These are phyloP conservation scores for Starmerella gropengiesseri DNA, from an alignment of 805 yeast genomes.

Conservation along the genomic window DNA sequence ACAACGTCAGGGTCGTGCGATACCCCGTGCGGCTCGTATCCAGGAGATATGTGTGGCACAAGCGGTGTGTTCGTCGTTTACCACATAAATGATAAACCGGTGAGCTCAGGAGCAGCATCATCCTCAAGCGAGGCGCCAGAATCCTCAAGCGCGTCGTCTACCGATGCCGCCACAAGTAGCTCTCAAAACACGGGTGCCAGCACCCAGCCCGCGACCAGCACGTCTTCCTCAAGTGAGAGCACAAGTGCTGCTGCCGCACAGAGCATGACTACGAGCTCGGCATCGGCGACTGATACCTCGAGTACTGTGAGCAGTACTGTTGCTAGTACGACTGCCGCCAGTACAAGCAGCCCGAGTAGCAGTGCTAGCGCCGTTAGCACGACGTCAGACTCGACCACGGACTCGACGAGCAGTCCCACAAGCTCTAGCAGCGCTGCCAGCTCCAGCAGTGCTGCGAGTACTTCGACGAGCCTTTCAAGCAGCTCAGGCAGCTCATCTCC, in stretches of 20 bases:
- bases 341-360: neutral
- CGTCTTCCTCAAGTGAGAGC: slow-evolving; percentile 27
- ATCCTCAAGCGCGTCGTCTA: slow-evolving; percentile 22
- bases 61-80: slow-evolving; percentile 34
- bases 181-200: slow-evolving; percentile 18
- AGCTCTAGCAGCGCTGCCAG: neutral
- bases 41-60: slow-evolving; percentile 55
- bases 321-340: neutral
- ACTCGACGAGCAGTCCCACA: neutral
- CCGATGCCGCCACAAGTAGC: slow-evolving; percentile 26
- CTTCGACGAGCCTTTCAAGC: too few relatives aligned
- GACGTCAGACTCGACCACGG: neutral
- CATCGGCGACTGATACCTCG: slow-evolving; percentile 3
- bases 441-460: slow-evolving; percentile 2
- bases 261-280: neutral
- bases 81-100: slow-evolving; percentile 16
- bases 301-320: neutral
- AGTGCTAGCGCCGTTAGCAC: neutral
- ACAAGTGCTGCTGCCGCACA: slow-evolving; percentile 19
- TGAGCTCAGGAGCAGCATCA: slow-evolving; percentile 27
- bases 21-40: slow-evolving; percentile 50
- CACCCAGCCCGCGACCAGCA: slow-evolving; percentile 16
- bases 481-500: too few relatives aligned
- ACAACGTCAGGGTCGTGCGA: slow-evolving; percentile 34
- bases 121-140: slow-evolving; percentile 23